These are phyloP conservation scores for Guyanaporus albipodus DNA, from an alignment of 768 basidiomycete species.

Conservation along the genomic window DNA sequence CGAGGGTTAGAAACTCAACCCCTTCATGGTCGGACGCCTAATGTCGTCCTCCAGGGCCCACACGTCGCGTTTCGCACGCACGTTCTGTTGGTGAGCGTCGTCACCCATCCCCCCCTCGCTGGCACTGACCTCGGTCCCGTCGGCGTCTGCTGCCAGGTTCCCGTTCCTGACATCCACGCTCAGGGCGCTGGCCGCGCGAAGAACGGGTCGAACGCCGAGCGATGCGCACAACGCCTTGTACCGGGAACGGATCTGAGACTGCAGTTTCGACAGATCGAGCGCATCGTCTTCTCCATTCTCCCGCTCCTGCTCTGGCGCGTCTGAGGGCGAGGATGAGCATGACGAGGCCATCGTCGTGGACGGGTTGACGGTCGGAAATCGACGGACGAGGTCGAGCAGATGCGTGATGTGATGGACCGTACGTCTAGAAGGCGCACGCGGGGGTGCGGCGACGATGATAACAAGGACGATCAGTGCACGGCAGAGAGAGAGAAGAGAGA, in stretches of 20 bases:
- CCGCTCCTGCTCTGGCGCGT: too few relatives aligned
- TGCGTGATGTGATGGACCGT: slow-evolving; percentile 58
- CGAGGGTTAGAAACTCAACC: slow-evolving; percentile 19
- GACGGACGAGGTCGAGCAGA: slow-evolving; percentile 65
- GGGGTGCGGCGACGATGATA: neutral
- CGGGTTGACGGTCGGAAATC: slow-evolving; percentile 79
- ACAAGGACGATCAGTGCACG: too few relatives aligned
- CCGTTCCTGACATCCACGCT: too few relatives aligned
- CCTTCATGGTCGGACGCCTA: slow-evolving; percentile 13
- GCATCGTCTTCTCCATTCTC: slow-evolving; percentile 37
- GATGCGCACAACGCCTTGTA: slow-evolving; percentile 85
- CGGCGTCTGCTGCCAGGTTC: too few relatives aligned
- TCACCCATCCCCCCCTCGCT: too few relatives aligned
- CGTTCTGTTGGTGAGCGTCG: neutral
- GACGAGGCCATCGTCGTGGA: slow-evolving; percentile 34
- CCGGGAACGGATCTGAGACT: slow-evolving; percentile 81
- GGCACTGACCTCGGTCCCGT: neutral
- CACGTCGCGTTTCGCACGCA: neutral
- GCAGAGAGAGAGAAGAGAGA: too few relatives aligned
- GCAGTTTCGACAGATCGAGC: slow-evolving; percentile 70
- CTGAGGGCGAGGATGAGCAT: too few relatives aligned
- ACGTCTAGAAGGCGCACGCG: slow-evolving; percentile 40
- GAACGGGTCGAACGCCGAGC: slow-evolving; percentile 59
- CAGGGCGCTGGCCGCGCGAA: slow-evolving; percentile 29
- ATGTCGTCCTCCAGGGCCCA: slow-evolving; percentile 9